Evolutionary conservation across 306 rosid species (phyloP), one percentile per base, ranked within the genome.

Genomic region (Potentilla sterilis): DNA sequence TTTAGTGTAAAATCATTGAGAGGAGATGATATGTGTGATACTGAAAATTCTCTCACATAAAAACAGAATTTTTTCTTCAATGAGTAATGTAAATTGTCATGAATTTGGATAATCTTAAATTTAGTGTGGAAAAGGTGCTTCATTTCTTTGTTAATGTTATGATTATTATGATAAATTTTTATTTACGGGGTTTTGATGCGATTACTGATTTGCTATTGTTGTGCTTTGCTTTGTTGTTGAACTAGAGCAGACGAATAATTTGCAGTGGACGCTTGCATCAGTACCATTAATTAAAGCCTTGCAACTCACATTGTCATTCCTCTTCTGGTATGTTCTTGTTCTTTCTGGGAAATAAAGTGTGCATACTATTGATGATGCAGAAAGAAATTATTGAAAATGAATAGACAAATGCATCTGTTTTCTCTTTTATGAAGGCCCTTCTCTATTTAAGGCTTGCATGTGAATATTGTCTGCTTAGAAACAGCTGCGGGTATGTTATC

Each of bases 221-320:
- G 21, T 66, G 65, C 41, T 46, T 77, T 76, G 49, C 73, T 78
- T 69, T 80, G 44, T 79, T 78, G 58, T 82, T 79, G 43, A 69
- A 85, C 78, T 88, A 52, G 88, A 85, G 88, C 99, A 96, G 98
- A 81, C 91, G 82, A 90, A 87, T 88, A 92, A 88, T 83, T 90
- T 96, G 91, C 98, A 90, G 78, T 92, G 93, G 97, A 77, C 93
- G 35, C 93, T 96, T 3, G 82, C 98, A 28, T 83, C 87, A 18
- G 88, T 96, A 84, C 97, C 97, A n/a, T 80, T 89, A 55, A 88
- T 96, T 24, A 96, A 96, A 84, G 91, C 91, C 69, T 80, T 96
- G 83, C 99, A 96, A 83, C 97, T 96, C 78, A 81, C 89, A 78
- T 76, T 96, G 66, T 96, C 96, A 46, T 96, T 90, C 82, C 89